phyloP scores from a whole-genome alignment of 495 filamentous ascomycete genomes.

The Sordaria brevicollis region DNA sequence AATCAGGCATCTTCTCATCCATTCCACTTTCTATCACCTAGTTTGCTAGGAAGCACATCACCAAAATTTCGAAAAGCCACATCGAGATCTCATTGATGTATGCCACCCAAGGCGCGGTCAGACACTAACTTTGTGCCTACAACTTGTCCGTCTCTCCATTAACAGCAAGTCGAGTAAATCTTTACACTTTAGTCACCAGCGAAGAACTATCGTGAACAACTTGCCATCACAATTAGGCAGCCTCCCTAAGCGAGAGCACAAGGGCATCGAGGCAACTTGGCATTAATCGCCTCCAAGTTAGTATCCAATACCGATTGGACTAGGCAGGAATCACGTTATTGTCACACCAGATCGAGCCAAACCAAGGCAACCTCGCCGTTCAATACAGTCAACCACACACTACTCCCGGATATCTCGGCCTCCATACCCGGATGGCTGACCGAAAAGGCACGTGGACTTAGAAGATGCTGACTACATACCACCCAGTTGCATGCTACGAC shows the following conservation, averaged over 20 bases:
- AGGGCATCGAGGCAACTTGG: neutral
- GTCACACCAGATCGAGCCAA: neutral
- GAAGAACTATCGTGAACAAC: neutral
- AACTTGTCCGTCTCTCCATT: no score
- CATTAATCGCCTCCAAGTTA: neutral
- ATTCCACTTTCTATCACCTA: no score
- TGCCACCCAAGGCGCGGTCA: no score
- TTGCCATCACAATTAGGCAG: neutral
- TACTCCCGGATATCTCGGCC: neutral
- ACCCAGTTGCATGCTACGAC: neutral
- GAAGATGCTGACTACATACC: neutral
- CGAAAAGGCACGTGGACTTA: neutral
- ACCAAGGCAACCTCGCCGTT: neutral
- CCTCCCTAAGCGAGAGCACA: neutral
- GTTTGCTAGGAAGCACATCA: neutral
- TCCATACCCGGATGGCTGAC: neutral
- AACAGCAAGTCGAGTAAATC: neutral
- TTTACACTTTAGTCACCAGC: neutral
- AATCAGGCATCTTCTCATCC: neutral
- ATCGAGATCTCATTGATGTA: no score
- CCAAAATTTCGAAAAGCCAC: neutral
- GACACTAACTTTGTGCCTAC: no score
- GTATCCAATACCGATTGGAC: neutral
- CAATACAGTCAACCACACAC: neutral
- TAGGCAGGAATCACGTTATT: neutral